These are phyloP conservation scores for Penicillium maclennaniae DNA, from an alignment of 495 filamentous ascomycete genomes.

Conservation along the genomic window DNA sequence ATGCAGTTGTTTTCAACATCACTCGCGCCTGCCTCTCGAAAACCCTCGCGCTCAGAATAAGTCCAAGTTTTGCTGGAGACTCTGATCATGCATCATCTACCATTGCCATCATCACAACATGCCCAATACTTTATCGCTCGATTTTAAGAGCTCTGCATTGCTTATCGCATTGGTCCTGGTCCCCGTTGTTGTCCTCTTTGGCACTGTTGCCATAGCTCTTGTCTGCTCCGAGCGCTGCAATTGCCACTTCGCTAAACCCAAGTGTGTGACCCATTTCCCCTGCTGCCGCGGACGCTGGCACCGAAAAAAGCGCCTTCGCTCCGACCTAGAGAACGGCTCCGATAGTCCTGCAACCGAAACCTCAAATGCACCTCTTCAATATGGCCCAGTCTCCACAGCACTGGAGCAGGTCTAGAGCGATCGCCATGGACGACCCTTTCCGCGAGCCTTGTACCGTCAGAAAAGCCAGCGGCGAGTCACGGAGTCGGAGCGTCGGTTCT, in stretches of 20 bases:
- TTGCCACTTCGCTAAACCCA: conserved; percentile 11
- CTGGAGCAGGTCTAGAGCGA: conserved; percentile 21
- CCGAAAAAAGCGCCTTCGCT: conserved; percentile 18
- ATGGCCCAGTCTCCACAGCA: conserved; percentile 10
- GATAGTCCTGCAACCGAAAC: conserved; percentile 16
- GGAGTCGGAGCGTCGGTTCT: conserved; percentile 9
- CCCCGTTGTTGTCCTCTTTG: conserved; percentile 47
- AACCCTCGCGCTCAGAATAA: background rate
- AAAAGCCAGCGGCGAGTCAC: background rate
- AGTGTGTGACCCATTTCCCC: conserved; percentile 8
- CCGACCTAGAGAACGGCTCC: conserved; percentile 18
- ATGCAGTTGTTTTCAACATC: conserved; percentile 1
- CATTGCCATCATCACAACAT: conserved; percentile 21
- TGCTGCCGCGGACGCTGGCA: conserved; percentile 2
- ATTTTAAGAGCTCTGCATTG: conserved; percentile 36
- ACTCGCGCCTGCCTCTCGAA: conserved; percentile 3
- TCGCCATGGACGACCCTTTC: conserved; percentile 7
- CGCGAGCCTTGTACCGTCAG: conserved; percentile 12
- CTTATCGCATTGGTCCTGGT: conserved; percentile 53
- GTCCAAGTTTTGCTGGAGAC: background rate
- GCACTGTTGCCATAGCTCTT: conserved; percentile 43
- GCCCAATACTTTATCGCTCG: conserved; percentile 27
- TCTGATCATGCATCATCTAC: conserved; percentile 4
- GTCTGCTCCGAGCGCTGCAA: conserved; percentile 41
- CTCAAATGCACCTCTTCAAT: conserved; percentile 18